phyloP scores from a whole-genome alignment of 2,329 filamentous ascomycete species.

The Proliferodiscus dingleyae region DNA sequence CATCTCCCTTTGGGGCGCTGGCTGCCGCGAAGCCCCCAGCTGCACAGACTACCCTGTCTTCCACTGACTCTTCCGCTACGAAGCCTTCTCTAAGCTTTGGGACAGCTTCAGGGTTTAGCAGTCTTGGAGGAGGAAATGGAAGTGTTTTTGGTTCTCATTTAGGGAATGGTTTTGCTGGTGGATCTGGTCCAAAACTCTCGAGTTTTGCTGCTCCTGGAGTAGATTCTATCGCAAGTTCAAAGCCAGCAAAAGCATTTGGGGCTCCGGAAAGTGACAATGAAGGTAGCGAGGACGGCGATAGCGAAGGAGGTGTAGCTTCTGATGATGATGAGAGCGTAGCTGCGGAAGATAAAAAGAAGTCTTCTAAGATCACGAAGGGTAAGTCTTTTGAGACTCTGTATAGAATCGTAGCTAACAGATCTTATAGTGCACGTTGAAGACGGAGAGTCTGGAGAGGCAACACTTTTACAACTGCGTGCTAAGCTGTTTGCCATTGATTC shows the following conservation, averaged over 20 bases:
- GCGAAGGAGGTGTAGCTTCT: conserved; percentile 38
- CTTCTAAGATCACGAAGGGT: conserved; percentile 63
- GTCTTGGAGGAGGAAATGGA: conserved; percentile 37
- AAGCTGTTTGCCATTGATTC: conserved; percentile 78
- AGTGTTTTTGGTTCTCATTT: conserved; percentile 38
- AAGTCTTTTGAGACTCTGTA: conserved; percentile 31
- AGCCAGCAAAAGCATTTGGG: conserved; percentile 69
- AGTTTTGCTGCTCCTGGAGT: conserved; percentile 66
- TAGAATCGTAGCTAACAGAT: conserved; percentile 18
- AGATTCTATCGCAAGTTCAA: conserved; percentile 44
- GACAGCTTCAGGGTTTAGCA: conserved; percentile 28
- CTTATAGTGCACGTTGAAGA: conserved; percentile 66
- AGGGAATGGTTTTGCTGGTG: conserved; percentile 37
- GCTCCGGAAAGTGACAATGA: conserved; percentile 65
- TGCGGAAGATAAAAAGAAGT: conserved; percentile 59
- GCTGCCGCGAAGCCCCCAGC: conserved; percentile 31
- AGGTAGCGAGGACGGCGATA: conserved; percentile 40
- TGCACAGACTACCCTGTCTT: conserved; percentile 22
- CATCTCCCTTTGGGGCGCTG: conserved; percentile 44
- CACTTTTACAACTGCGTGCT: conserved; percentile 68
- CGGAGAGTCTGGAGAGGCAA: conserved; percentile 78
- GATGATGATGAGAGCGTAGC: conserved; percentile 44
- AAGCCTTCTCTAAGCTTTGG: conserved; percentile 31
- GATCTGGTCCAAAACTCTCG: conserved; percentile 43
- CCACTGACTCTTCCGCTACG: conserved; percentile 41